A percentile compares a stretch with the other conserved stretches of the same genome.
phyloP scores from a whole-genome alignment of 805 yeast genomes.

The Scheffersomyces stipitis region DNA sequence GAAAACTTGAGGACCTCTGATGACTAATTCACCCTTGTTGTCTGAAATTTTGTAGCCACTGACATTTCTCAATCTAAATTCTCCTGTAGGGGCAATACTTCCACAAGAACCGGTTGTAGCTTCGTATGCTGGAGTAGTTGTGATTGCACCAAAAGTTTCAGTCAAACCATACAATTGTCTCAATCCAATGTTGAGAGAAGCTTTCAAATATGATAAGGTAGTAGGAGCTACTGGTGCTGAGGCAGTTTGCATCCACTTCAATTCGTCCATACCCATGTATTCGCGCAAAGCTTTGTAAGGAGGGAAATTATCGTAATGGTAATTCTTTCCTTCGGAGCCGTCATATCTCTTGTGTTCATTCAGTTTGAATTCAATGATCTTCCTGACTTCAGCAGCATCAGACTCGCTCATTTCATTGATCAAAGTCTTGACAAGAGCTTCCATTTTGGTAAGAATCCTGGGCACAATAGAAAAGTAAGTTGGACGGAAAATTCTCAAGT shows the following conservation, averaged over 20 bases:
- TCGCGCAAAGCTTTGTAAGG: slow-evolving; percentile 10
- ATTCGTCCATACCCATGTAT: slow-evolving; percentile 16
- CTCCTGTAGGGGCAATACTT: slow-evolving; percentile 15
- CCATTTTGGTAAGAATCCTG: slow-evolving; percentile 36
- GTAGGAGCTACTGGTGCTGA: slow-evolving; percentile 26
- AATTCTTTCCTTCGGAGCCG: slow-evolving; percentile 8
- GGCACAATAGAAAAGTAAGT: slow-evolving; percentile 35
- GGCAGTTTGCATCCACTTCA: slow-evolving; percentile 28
- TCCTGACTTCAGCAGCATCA: slow-evolving; percentile 4
- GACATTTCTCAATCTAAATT: slow-evolving; percentile 16
- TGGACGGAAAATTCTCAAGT: slow-evolving; percentile 28
- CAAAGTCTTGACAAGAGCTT: slow-evolving; percentile 16
- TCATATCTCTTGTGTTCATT: slow-evolving; percentile 6
- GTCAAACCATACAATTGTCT: slow-evolving; percentile 57
- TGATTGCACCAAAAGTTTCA: slow-evolving; percentile 24
- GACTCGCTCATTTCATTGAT: slow-evolving; percentile 3
- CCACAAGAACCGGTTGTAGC: slow-evolving; percentile 28
- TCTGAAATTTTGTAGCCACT: slow-evolving; percentile 16
- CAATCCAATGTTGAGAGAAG: slow-evolving; percentile 38
- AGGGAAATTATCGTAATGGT: slow-evolving; percentile 12
- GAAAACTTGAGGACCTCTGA: slow-evolving; percentile 59
- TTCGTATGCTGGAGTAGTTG: slow-evolving; percentile 17
- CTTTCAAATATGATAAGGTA: slow-evolving; percentile 24
- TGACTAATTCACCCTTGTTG: slow-evolving; percentile 50
- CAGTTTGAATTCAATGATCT: slow-evolving; percentile 10